Percentiles rank a stretch among this genome's conserved stretches.
phyloP scores from a whole-genome alignment of 2,329 filamentous ascomycete species.

The Zasmidium citrigriseum region DNA sequence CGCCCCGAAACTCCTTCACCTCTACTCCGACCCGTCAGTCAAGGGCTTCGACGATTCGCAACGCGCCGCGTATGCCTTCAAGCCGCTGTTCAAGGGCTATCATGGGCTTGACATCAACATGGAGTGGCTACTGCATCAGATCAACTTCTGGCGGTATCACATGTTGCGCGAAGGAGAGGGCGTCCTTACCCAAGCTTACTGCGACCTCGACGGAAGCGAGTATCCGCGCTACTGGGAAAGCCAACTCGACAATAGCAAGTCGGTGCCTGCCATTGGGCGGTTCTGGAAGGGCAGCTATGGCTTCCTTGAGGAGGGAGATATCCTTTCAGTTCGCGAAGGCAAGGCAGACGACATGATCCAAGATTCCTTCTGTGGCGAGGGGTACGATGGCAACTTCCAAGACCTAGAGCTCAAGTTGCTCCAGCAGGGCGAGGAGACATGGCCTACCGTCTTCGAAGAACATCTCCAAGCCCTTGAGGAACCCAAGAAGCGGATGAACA shows the following conservation, averaged over 20 bases:
- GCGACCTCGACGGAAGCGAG: slow-evolving; percentile 38
- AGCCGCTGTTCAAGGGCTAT: slow-evolving; percentile 45
- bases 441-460: slow-evolving; percentile 44
- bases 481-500: slow-evolving; percentile 19
- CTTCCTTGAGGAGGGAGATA: slow-evolving; percentile 38
- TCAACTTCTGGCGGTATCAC: slow-evolving; percentile 58
- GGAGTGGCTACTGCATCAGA: slow-evolving; percentile 48
- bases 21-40: slow-evolving; percentile 13
- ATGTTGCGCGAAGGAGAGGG: slow-evolving; percentile 42
- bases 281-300: slow-evolving; percentile 56
- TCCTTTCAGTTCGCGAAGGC: slow-evolving; percentile 28
- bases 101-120: slow-evolving; percentile 44
- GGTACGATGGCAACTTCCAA: slow-evolving; percentile 32
- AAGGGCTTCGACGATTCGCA: slow-evolving; percentile 48
- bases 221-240: slow-evolving; percentile 40
- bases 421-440: slow-evolving; percentile 28
- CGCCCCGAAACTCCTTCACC: slow-evolving; percentile 29
- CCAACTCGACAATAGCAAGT: slow-evolving; percentile 15
- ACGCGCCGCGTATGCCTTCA: slow-evolving; percentile 43
- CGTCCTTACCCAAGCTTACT: slow-evolving; percentile 40
- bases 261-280: slow-evolving; percentile 40
- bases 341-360: slow-evolving; percentile 18
- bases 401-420: slow-evolving; percentile 27
- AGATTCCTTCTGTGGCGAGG: slow-evolving; percentile 37
- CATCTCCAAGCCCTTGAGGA: slow-evolving; percentile 39